Percentiles rank a stretch among this genome's conserved stretches.
These are phyloP conservation scores for Phanerodontia chrysosporium DNA, from an alignment of 768 basidiomycete species.

Conservation along the genomic window DNA sequence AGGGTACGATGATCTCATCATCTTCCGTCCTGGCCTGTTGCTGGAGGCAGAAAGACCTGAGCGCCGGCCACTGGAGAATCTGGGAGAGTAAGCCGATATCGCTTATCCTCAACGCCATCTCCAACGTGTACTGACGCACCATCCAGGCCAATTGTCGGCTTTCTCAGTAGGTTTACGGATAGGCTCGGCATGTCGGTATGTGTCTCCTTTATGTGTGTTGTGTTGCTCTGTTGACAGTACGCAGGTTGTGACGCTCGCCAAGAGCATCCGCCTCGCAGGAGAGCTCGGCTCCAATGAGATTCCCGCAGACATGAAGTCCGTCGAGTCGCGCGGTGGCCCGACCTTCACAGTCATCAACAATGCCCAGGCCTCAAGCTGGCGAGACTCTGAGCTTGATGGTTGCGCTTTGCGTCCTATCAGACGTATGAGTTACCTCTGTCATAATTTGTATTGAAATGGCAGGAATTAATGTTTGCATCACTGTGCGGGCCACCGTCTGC, in stretches of 20 bases:
- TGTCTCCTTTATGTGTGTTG: background rate
- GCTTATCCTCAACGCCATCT: background rate
- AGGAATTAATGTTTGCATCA: background rate
- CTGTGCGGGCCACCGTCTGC: background rate
- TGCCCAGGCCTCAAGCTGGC: conserved; percentile 1
- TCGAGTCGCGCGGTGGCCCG: conserved; percentile 29
- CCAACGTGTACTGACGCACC: background rate
- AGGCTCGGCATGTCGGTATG: background rate
- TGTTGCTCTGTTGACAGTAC: background rate
- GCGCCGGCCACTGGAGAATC: conserved; percentile 34
- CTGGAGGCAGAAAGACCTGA: conserved; percentile 43
- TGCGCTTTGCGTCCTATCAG: background rate
- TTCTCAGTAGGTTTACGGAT: conserved; percentile 6
- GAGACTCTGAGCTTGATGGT: background rate
- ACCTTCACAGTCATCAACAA: conserved; percentile 57
- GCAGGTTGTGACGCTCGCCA: conserved; percentile 52
- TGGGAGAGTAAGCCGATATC: conserved; percentile 42
- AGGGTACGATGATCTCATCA: conserved; percentile 66
- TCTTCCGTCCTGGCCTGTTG: conserved; percentile 63
- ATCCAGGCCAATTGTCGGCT: background rate
- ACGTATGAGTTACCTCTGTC: background rate
- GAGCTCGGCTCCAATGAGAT: conserved; percentile 47
- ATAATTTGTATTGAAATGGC: background rate
- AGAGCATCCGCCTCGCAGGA: conserved; percentile 51
- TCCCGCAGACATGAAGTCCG: conserved; percentile 38